phyloP scores from a whole-genome alignment of 2,329 filamentous ascomycete species.

The Claviceps quebecensis region DNA sequence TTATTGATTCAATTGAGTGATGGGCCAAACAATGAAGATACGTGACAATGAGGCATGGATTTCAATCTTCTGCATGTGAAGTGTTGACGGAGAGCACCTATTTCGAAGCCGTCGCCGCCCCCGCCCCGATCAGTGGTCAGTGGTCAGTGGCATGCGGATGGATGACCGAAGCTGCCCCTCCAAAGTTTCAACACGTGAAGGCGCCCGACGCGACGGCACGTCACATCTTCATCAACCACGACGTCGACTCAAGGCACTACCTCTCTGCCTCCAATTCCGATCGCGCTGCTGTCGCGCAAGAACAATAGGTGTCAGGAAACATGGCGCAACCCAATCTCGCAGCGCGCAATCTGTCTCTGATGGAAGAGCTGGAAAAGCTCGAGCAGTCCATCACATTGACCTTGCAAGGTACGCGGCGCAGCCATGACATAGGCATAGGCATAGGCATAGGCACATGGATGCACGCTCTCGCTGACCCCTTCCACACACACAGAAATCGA shows the following conservation, averaged over 20 bases:
- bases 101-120: neutral
- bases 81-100: too few species aligned
- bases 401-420: constrained; percentile 54
- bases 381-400: constrained; percentile 96
- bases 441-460: neutral
- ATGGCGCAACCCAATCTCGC: constrained; percentile 38
- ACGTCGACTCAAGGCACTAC: neutral
- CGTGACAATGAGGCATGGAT: too few species aligned
- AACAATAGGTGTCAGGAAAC: neutral
- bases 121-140: neutral
- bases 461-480: constrained; percentile 3
- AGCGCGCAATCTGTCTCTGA: constrained; percentile 55
- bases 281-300: neutral
- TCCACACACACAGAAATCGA: constrained; percentile 62
- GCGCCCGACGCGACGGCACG: neutral
- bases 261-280: neutral
- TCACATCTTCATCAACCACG: neutral
- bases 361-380: constrained; percentile 87
- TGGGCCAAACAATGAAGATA: neutral
- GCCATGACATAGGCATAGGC: neutral
- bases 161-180: neutral
- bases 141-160: neutral
- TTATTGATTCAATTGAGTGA: constrained; percentile 4
- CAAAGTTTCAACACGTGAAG: neutral
- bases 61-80: too few species aligned